Evolutionary conservation across 2,329 filamentous ascomycete species (phyloP).

Genomic region (Fusarium bulbicola): DNA sequence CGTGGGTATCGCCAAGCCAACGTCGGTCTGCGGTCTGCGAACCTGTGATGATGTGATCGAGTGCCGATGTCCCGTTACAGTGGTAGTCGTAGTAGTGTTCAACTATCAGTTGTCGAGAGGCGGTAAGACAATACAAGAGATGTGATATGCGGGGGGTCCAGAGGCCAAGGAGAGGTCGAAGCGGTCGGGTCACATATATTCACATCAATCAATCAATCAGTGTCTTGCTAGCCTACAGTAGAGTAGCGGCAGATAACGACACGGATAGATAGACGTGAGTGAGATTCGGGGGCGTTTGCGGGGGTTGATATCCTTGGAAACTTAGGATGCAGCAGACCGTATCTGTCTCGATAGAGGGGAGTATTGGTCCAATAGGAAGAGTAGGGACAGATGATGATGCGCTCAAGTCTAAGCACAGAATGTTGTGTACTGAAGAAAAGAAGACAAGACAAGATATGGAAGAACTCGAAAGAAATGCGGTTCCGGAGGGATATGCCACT

Average conservation of each 20-base stretch:
- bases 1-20: constrained; percentile 22
- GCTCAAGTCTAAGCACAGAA: constrained; percentile 11
- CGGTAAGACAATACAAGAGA: constrained; percentile 14
- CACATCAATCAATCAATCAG: not conserved
- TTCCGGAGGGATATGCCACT: not conserved
- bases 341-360: constrained; percentile 16
- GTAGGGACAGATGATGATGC: constrained; percentile 16
- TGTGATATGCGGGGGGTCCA: constrained; percentile 2
- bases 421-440: constrained; percentile 1
- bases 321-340: constrained; percentile 25
- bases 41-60: constrained; percentile 13
- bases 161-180: not conserved
- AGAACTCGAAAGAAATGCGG: not conserved
- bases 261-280: constrained; percentile 16
- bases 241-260: constrained; percentile 14
- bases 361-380: constrained; percentile 12
- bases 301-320: constrained; percentile 28
- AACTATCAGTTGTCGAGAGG: constrained; percentile 4
- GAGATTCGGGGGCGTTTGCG: constrained; percentile 33
- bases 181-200: constrained; percentile 2
- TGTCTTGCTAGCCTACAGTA: not conserved
- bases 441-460: not conserved
- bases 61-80: constrained; percentile 3
- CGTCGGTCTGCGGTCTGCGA: constrained; percentile 17
- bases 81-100: not conserved